These are phyloP conservation scores for Erodium trifolium DNA, from an alignment of 441 rosid genomes.

Conservation along the genomic window DNA sequence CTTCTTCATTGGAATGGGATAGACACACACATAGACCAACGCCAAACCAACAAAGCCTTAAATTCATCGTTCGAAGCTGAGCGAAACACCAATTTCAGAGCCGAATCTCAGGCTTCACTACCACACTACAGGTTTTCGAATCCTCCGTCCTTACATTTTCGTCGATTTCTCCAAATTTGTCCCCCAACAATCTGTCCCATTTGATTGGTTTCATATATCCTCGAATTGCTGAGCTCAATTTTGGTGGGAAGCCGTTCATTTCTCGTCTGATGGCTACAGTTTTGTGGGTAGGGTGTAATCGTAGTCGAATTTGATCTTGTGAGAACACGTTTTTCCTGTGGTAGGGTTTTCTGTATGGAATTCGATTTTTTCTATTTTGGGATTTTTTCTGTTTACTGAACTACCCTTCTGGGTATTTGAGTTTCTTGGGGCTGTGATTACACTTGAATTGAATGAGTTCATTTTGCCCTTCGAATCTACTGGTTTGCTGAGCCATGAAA, in stretches of 20 bases:
- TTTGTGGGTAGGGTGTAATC: not conserved
- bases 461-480: not conserved
- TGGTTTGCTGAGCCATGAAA: not conserved
- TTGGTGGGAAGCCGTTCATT: not conserved
- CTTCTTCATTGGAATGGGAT: not conserved
- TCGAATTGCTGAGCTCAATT: not conserved
- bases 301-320: not conserved
- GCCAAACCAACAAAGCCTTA: not conserved
- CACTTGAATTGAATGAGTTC: not conserved
- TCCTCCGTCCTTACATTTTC: not conserved
- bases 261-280: not conserved
- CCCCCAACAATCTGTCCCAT: not conserved
- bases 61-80: not conserved
- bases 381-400: not conserved
- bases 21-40: not conserved
- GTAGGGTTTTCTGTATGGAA: not conserved
- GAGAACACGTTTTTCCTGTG: not conserved
- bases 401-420: not conserved
- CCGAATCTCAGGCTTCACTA: not conserved
- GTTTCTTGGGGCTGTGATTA: not conserved
- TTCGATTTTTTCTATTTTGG: not conserved
- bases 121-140: not conserved
- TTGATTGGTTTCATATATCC: not conserved
- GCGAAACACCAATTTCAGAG: not conserved
- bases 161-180: conserved; percentile 1